Conservation (phyloP, 345 rosid species). For the Ailanthus altissimus region DNA sequence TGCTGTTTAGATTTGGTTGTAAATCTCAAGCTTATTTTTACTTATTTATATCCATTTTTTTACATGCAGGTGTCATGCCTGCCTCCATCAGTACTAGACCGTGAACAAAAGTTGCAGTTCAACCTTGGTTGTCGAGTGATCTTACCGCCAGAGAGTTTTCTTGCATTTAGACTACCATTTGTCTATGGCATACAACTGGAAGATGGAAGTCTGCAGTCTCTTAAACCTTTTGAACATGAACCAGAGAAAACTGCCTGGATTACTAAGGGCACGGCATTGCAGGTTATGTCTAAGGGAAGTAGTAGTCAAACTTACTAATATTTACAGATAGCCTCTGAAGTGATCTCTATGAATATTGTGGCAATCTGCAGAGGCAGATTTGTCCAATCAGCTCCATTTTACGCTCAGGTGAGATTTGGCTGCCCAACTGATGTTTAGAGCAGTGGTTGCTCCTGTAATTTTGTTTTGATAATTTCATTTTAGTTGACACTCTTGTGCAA, state of each 20-base stretch:
- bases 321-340: slow-evolving; percentile 20
- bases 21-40: not conserved
- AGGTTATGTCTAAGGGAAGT: slow-evolving; percentile 57
- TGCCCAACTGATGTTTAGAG: not conserved
- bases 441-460: not conserved
- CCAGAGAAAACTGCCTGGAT: slow-evolving; percentile 86
- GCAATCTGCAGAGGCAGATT: slow-evolving; percentile 30
- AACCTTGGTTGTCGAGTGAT: slow-evolving; percentile 65
- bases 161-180: slow-evolving; percentile 72
- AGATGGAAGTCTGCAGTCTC: slow-evolving; percentile 53
- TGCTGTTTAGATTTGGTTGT: not conserved
- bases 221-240: slow-evolving; percentile 58
- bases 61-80: slow-evolving; percentile 64
- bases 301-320: slow-evolving; percentile 25
- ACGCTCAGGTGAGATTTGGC: slow-evolving; percentile 29
- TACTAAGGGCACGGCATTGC: slow-evolving; percentile 58
- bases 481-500: not conserved
- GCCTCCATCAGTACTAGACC: slow-evolving; percentile 46
- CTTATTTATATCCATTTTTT: slow-evolving; percentile 12
- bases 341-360: slow-evolving; percentile 14
- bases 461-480: not conserved
- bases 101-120: slow-evolving; percentile 58
- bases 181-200: slow-evolving; percentile 68
- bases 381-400: slow-evolving; percentile 10
- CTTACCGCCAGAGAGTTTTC: slow-evolving; percentile 85